Conservation (phyloP, 148 eudicot genomes). For the Drosera capensis region DNA sequence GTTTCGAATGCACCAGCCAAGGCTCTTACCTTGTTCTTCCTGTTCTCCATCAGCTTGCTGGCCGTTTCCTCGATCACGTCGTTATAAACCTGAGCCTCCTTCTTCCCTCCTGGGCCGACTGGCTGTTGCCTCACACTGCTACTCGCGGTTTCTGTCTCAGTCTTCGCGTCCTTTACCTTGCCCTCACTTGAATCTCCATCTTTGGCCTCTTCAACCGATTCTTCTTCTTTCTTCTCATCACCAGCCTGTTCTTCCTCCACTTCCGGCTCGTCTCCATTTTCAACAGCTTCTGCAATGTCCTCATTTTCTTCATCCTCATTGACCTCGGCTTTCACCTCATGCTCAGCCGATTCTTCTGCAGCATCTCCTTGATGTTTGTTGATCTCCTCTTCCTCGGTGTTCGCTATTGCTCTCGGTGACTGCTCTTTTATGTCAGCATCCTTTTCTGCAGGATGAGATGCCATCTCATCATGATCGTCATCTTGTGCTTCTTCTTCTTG, state of each 20-base stretch:
- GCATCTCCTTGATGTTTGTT: background rate
- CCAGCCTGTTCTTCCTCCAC: background rate
- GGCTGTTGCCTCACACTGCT: constrained; percentile 3
- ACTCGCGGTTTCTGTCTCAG: background rate
- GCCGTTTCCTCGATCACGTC: constrained; percentile 57
- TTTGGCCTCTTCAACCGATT: constrained; percentile 3
- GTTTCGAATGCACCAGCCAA: constrained; percentile 73
- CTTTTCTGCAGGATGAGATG: background rate
- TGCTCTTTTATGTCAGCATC: background rate
- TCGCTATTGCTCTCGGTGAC: background rate
- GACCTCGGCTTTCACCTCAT: constrained; percentile 3
- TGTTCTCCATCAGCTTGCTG: constrained; percentile 34
- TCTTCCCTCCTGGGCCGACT: constrained; percentile 10
- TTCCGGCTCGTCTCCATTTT: background rate
- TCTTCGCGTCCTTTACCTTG: background rate
- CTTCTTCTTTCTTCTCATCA: constrained; percentile 8
- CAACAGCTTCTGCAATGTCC: too few species aligned
- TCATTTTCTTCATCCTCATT: constrained; percentile 3
- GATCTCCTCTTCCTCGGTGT: background rate
- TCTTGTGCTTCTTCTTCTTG: background rate
- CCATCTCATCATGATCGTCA: background rate
- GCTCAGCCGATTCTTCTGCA: background rate
- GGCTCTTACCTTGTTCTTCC: constrained; percentile 54
- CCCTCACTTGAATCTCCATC: background rate
- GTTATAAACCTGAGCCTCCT: constrained; percentile 34